A percentile compares a stretch with the other conserved stretches of the same genome.
Evolutionary conservation across 75 land plant genomes (phyloP).

Genomic region (Cunninghamia lanceolata): DNA sequence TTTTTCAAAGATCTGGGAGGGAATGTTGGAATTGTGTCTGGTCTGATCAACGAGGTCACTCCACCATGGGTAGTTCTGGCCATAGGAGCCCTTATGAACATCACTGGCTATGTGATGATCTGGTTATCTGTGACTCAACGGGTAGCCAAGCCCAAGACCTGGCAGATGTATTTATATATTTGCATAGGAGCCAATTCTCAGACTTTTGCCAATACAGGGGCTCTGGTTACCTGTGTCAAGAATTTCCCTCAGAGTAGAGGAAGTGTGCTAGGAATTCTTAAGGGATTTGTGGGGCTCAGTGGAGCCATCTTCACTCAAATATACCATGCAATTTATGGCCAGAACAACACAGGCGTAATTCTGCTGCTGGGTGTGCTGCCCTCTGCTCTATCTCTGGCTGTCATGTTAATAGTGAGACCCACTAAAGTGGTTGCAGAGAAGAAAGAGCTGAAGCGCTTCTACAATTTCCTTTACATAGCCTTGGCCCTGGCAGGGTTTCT

Average conservation of each 20-base stretch:
- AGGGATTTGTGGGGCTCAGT: no score
- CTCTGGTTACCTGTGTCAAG: no score
- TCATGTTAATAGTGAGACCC: neutral
- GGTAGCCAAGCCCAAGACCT: slow-evolving; percentile 13
- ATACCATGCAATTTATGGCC: neutral
- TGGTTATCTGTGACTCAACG: slow-evolving; percentile 33
- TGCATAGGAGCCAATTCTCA: neutral
- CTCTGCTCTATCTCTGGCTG: neutral
- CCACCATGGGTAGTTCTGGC: no score
- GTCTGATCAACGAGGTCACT: no score
- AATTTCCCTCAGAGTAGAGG: no score
- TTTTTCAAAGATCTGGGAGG: no score
- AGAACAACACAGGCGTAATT: neutral
- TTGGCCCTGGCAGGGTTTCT: neutral
- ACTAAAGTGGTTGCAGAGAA: neutral
- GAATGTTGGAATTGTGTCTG: no score
- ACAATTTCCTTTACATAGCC: slow-evolving; percentile 17
- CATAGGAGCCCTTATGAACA: no score
- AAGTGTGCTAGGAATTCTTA: no score
- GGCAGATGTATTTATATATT: slow-evolving; percentile 49
- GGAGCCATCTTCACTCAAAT: no score
- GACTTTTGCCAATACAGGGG: no score
- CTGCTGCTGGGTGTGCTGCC: neutral
- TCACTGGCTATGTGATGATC: slow-evolving; percentile 32
- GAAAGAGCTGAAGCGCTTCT: slow-evolving; percentile 11